Evolutionary conservation across 1,284 basidiomycete genomes (phyloP).

Genomic region (Inonotus hispidus): DNA sequence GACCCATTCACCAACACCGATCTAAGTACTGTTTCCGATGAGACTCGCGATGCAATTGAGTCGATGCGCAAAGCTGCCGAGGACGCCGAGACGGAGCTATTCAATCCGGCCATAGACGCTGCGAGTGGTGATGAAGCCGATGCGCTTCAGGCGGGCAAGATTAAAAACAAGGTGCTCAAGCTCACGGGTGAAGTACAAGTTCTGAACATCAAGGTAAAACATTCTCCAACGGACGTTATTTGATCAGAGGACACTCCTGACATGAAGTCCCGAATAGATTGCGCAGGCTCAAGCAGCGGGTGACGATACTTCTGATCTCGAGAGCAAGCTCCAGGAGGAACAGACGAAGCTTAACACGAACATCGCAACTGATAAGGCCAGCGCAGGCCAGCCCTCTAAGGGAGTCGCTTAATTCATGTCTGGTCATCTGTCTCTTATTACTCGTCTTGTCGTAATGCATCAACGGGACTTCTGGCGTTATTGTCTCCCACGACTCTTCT

Average conservation of each 20-base stretch:
- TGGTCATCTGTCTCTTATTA: too few species aligned
- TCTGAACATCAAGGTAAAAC: slow-evolving; percentile 32
- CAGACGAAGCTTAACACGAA: slow-evolving; percentile 34
- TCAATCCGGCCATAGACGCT: slow-evolving; percentile 40
- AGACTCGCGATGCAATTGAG: slow-evolving; percentile 31
- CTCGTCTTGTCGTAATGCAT: too few species aligned
- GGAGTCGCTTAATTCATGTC: slow-evolving; percentile 24
- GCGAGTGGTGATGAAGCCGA: slow-evolving; percentile 34
- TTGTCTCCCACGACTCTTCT: too few species aligned
- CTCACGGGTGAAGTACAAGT: slow-evolving; percentile 38
- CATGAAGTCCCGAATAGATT: slow-evolving; percentile 25
- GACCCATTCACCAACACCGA: slow-evolving; percentile 10
- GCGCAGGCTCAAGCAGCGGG: slow-evolving; percentile 35
- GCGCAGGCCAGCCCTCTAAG: slow-evolving; percentile 32
- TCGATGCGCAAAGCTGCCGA: slow-evolving; percentile 42
- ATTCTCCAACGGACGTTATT: not conserved
- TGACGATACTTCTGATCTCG: slow-evolving; percentile 28
- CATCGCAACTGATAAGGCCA: slow-evolving; percentile 32
- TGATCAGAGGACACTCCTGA: not conserved
- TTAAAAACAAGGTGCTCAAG: slow-evolving; percentile 46
- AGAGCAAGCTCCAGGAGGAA: slow-evolving; percentile 29
- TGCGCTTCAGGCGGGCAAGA: slow-evolving; percentile 16
- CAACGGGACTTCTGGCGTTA: too few species aligned
- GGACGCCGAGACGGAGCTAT: slow-evolving; percentile 32
- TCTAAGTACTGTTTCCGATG: slow-evolving; percentile 25